These are phyloP conservation scores for Ampelomyces quisqualis DNA, from an alignment of 2,329 filamentous ascomycete genomes.

Conservation along the genomic window DNA sequence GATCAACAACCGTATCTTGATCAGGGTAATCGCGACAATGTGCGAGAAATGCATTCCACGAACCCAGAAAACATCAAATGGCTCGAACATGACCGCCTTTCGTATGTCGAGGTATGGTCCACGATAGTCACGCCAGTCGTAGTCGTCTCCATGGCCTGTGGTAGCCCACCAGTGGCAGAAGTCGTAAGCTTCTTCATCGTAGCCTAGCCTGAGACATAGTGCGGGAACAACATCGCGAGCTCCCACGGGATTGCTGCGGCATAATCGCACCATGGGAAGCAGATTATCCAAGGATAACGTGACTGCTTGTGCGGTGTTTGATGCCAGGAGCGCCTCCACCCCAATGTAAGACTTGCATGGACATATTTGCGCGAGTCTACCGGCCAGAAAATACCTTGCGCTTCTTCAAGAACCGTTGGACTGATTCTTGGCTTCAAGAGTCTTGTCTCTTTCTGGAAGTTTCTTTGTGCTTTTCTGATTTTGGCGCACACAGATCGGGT, in stretches of 20 bases:
- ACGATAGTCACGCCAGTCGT: slow-evolving; percentile 42
- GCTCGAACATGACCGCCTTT: slow-evolving; percentile 49
- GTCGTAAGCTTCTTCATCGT: slow-evolving; percentile 54
- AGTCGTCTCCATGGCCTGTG: slow-evolving; percentile 21
- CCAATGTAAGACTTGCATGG: neutral
- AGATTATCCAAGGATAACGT: slow-evolving; percentile 30
- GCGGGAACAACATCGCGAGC: slow-evolving; percentile 46
- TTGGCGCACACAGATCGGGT: slow-evolving; percentile 48
- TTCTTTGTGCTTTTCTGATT: slow-evolving; percentile 37
- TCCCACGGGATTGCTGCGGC: slow-evolving; percentile 49
- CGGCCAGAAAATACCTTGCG: neutral
- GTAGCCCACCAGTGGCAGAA: slow-evolving; percentile 53
- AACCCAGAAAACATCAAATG: slow-evolving; percentile 15
- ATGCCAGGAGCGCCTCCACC: slow-evolving; percentile 33
- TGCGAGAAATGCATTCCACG: slow-evolving; percentile 7
- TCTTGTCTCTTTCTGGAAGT: slow-evolving; percentile 19
- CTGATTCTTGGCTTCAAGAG: neutral
- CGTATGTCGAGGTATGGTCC: slow-evolving; percentile 44
- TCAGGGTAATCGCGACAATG: slow-evolving; percentile 29
- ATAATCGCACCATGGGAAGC: slow-evolving; percentile 49
- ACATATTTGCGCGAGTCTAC: neutral
- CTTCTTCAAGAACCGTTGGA: neutral
- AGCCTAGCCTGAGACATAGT: slow-evolving; percentile 49
- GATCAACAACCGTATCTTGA: slow-evolving; percentile 43
- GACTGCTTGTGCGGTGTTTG: slow-evolving; percentile 42